Evolutionary conservation across 164 flowering plant species (phyloP), one percentile per base, ranked within the genome.

Genomic region (Magnolia officinalis): DNA sequence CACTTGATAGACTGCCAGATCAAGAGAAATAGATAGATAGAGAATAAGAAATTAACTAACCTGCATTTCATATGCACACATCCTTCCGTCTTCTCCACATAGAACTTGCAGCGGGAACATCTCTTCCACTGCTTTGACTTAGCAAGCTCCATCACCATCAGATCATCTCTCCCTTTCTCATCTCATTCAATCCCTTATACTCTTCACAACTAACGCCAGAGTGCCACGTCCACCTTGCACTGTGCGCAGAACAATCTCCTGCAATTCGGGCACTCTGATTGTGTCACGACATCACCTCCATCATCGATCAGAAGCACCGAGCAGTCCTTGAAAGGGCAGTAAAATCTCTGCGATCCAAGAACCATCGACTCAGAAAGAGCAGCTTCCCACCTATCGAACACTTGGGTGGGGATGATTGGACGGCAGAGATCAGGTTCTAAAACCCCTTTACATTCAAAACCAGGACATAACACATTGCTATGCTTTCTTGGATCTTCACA

Each of bases 1-100:
- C 14, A 71, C 29, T 61, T 14, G 37, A 79, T 3, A 81, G 84
- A 71, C 84, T 74, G 37, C 45, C 45, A 37, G 4, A 37, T 37
- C 45, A 37, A 37, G 45, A 37, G 45, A 37, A 37, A 37, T 37
- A 37, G 45, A 37, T 37, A 37, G 45, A 5, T 37, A 37, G 45
- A 37, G 6, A 2, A 0, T 37, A 37, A 37, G 45, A 37, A 37
- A n/a, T n/a, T n/a, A n/a, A 71, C 37, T 6, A 13, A 87, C 92
- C 90, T 84, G 89, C 90, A 89, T 16, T 71, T 61, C 4, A 88
- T 88, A 76, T 84, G 86, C 4, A 49, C 5, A 67, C 90, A 88
- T 0, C 90, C 90, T 0, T 64, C 71, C 7, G 16, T 72, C 78
- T 75, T 87, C 67, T 88, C 90, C 26, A 90, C 93, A 75, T 71